phyloP scores from a whole-genome alignment of 2,329 filamentous ascomycete species.

The Stylonectria norvegica region DNA sequence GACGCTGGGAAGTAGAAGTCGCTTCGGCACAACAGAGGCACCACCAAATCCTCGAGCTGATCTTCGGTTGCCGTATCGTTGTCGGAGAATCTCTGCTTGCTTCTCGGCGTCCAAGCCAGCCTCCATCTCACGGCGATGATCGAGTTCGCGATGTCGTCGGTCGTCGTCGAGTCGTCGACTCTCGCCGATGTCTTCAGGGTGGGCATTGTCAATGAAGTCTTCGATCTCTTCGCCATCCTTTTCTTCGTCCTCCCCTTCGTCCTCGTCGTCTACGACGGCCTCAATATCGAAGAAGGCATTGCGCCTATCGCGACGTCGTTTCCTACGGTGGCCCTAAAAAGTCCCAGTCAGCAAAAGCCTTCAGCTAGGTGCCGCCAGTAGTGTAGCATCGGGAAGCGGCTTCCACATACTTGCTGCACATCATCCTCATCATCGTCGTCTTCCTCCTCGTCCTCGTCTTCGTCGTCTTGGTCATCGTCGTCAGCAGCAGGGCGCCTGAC shows the following conservation, averaged over 20 bases:
- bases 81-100: conserved; percentile 79
- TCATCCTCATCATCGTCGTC: conserved; percentile 65
- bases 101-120: conserved; percentile 90
- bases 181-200: conserved; percentile 84
- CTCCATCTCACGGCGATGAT: conserved; percentile 84
- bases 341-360: conserved; percentile 21
- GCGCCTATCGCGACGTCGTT: conserved; percentile 72
- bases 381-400: too few species aligned
- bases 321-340: conserved; percentile 64
- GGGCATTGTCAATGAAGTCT: conserved; percentile 82
- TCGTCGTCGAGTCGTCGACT: conserved; percentile 81
- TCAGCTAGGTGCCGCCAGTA: too few species aligned
- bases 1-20: conserved; percentile 83
- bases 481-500: conserved; percentile 25
- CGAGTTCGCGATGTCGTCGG: conserved; percentile 87
- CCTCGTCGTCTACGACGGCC: conserved; percentile 95
- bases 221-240: conserved; percentile 81
- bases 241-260: conserved; percentile 83
- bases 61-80: conserved; percentile 81
- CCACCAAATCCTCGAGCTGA: conserved; percentile 63
- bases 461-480: conserved; percentile 41
- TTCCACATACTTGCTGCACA: conserved; percentile 56
- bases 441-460: conserved; percentile 56
- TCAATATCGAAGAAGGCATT: conserved; percentile 96
- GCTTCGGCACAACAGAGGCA: conserved; percentile 75